Conservation (phyloP, 1,284 basidiomycete species). For the Ceratobasidium sp. region DNA sequence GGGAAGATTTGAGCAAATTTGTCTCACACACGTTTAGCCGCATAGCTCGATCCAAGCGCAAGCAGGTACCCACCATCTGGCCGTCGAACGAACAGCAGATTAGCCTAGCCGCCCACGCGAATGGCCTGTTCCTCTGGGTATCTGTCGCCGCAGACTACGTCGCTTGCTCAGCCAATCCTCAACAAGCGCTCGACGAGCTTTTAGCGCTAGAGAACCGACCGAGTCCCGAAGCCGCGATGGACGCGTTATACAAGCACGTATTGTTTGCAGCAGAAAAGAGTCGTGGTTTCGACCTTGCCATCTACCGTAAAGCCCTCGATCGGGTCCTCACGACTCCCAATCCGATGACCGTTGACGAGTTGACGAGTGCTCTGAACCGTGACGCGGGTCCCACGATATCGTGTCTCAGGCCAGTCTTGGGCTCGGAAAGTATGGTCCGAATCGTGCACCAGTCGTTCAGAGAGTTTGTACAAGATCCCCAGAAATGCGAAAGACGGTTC, state of each 20-base stretch:
- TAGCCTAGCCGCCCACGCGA: conserved; percentile 7
- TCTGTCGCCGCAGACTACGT: conserved; percentile 19
- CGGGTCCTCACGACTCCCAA: neutral
- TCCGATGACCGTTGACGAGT: neutral
- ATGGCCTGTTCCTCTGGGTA: conserved; percentile 19
- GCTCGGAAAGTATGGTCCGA: neutral
- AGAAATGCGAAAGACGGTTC: conserved; percentile 24
- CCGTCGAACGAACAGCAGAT: conserved; percentile 9
- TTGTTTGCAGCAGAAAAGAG: neutral
- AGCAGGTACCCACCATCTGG: neutral
- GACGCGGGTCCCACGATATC: neutral
- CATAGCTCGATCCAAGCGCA: neutral
- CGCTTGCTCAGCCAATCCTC: neutral
- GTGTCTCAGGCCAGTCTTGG: neutral
- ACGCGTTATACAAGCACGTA: conserved; percentile 6
- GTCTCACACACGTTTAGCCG: conserved; percentile 5
- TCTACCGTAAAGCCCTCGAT: conserved; percentile 4
- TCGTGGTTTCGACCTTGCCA: neutral
- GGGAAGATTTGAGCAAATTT: neutral
- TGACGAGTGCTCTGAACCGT: neutral
- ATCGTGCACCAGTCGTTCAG: conserved; percentile 20
- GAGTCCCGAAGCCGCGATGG: conserved; percentile 15
- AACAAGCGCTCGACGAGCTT: neutral
- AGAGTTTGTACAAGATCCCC: neutral
- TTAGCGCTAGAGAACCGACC: conserved; percentile 1